These are phyloP conservation scores for Sarcodon sp. DNA, from an alignment of 768 basidiomycete species.

Conservation along the genomic window DNA sequence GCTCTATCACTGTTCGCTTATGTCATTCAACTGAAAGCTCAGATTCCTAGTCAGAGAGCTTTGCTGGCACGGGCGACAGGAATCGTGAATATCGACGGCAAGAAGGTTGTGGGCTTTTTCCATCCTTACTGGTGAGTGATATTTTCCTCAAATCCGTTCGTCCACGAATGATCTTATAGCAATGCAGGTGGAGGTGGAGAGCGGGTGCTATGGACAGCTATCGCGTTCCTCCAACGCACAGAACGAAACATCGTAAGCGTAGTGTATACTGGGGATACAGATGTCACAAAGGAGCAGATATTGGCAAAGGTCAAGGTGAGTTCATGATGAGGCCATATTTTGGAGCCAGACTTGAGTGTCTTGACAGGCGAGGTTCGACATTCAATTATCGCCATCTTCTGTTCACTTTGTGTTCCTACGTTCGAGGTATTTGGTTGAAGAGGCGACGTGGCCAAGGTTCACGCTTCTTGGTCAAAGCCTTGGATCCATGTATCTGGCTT, in stretches of 20 bases:
- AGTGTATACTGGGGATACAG: conserved; percentile 84
- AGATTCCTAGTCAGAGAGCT: not conserved
- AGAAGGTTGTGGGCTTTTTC: conserved; percentile 67
- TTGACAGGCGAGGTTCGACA: conserved; percentile 66
- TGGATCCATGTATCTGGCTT: conserved; percentile 74
- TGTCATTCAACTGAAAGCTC: not conserved
- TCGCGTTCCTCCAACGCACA: conserved; percentile 59
- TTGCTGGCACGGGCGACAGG: conserved; percentile 3
- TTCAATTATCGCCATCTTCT: conserved; percentile 45
- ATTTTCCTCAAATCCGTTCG: conserved; percentile 8
- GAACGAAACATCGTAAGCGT: conserved; percentile 56
- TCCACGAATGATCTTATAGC: conserved; percentile 25
- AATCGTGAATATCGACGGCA: conserved; percentile 2
- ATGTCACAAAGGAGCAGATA: conserved; percentile 70
- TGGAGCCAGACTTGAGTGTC: not conserved
- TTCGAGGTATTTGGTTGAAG: conserved; percentile 64
- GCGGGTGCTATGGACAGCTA: conserved; percentile 88
- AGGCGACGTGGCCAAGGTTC: conserved; percentile 76
- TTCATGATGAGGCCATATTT: not conserved
- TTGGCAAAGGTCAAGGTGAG: conserved; percentile 68
- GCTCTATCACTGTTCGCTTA: not conserved
- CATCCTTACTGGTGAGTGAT: conserved; percentile 85
- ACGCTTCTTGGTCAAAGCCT: conserved; percentile 87
- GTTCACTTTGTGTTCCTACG: conserved; percentile 77
- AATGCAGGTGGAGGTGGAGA: conserved; percentile 98